phyloP scores from a whole-genome alignment of 2,329 filamentous ascomycete genomes.

The Alternaria burnsii region DNA sequence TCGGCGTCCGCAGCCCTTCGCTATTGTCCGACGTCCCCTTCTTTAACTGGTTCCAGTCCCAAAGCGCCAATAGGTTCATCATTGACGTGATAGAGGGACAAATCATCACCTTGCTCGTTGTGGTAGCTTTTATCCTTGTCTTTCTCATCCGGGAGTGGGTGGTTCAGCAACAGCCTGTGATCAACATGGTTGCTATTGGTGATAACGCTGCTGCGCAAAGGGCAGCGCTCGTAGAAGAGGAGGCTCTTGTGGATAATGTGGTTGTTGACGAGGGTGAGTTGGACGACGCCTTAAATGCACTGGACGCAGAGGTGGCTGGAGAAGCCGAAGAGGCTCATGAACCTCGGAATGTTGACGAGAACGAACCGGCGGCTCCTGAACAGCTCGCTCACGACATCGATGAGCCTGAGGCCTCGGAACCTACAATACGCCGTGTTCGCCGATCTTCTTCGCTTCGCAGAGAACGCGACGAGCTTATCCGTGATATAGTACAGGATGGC shows the following conservation, averaged over 20 bases:
- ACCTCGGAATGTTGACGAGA: background rate
- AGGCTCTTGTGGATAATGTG: constrained; percentile 23
- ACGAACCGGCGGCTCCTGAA: background rate
- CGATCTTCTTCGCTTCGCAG: constrained; percentile 26
- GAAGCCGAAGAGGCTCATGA: constrained; percentile 10
- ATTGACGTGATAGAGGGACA: constrained; percentile 90
- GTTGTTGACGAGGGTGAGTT: constrained; percentile 17
- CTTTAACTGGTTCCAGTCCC: constrained; percentile 62
- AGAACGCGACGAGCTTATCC: constrained; percentile 25
- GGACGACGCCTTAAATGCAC: constrained; percentile 12
- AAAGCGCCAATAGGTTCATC: constrained; percentile 77
- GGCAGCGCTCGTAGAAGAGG: constrained; percentile 39
- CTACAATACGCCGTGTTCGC: constrained; percentile 22
- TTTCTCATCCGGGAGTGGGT: constrained; percentile 98
- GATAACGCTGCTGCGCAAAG: constrained; percentile 39
- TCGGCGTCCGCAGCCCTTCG: constrained; percentile 43
- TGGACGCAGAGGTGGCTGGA: constrained; percentile 9
- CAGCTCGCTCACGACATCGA: background rate
- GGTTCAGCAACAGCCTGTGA: constrained; percentile 93
- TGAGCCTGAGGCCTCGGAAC: constrained; percentile 10
- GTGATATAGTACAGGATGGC: constrained; percentile 27
- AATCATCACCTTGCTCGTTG: constrained; percentile 89
- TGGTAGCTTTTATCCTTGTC: constrained; percentile 94
- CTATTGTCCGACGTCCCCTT: constrained; percentile 67
- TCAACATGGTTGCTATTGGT: constrained; percentile 71